These are phyloP conservation scores for Artemisia annua DNA, from an alignment of 129 eudicot species.

Conservation along the genomic window DNA sequence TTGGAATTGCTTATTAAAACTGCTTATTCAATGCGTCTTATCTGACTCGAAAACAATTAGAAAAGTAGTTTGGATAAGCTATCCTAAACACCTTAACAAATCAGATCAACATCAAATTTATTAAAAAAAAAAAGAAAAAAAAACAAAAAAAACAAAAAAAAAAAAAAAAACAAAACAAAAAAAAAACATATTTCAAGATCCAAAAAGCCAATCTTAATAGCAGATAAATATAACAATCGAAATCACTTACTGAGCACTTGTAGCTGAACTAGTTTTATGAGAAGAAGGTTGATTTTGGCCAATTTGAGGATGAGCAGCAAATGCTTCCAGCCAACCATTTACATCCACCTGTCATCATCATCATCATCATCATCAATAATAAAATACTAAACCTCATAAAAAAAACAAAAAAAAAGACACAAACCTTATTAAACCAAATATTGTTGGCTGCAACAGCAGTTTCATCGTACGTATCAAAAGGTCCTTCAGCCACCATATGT, in stretches of 20 bases:
- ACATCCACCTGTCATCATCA: conserved; percentile 69
- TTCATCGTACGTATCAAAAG: conserved; percentile 47
- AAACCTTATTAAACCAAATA: conserved; percentile 89
- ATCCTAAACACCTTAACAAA: background rate
- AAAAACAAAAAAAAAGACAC: background rate
- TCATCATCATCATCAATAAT: background rate
- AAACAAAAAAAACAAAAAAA: no score
- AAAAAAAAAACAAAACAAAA: no score
- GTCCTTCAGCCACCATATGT: conserved; percentile 63
- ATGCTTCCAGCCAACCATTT: conserved; percentile 95
- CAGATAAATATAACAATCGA: background rate
- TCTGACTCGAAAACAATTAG: no score
- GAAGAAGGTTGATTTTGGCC: conserved; percentile 50
- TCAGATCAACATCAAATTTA: conserved; percentile 3
- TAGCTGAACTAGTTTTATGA: conserved; percentile 43
- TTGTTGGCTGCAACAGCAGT: conserved; percentile 66
- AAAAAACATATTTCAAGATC: background rate
- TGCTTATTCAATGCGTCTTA: background rate
- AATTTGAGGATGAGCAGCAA: conserved; percentile 91
- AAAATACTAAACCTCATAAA: no score
- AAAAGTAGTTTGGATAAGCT: no score
- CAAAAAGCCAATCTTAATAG: conserved; percentile 8
- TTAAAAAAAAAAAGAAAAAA: background rate
- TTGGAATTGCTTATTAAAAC: background rate
- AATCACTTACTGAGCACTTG: conserved; percentile 70